A percentile compares a stretch with the other conserved stretches of the same genome.
Conservation (phyloP, 306 rosid species). For the Abrus precatorius region DNA sequence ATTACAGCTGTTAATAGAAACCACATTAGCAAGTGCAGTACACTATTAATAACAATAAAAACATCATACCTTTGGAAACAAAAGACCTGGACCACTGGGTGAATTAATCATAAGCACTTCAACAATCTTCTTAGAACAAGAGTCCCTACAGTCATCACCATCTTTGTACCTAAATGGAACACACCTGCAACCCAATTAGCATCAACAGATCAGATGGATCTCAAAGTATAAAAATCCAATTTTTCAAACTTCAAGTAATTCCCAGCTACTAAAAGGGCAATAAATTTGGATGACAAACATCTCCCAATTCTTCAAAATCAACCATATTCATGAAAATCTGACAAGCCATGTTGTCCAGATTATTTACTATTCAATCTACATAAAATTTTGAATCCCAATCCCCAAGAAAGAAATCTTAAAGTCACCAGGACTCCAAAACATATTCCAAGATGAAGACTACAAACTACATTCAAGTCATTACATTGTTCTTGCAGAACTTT, state of each 20-base stretch:
- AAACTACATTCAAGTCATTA: slow-evolving; percentile 9
- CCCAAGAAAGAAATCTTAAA: not conserved
- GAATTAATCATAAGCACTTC: slow-evolving; percentile 82
- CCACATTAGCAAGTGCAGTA: not conserved
- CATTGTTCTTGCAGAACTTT: not conserved
- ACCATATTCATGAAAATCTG: not conserved
- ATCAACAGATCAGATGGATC: slow-evolving; percentile 29
- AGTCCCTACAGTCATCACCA: slow-evolving; percentile 34
- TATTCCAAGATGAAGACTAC: not conserved
- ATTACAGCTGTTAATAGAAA: not conserved
- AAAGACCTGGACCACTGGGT: slow-evolving; percentile 77
- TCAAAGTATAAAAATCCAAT: not conserved
- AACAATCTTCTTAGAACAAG: slow-evolving; percentile 50
- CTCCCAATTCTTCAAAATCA: not conserved
- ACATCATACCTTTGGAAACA: slow-evolving; percentile 74
- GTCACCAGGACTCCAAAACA: not conserved
- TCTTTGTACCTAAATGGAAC: slow-evolving; percentile 68
- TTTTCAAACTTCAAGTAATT: slow-evolving; percentile 7
- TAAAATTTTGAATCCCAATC: not conserved
- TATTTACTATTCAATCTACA: not conserved
- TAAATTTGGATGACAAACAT: not conserved
- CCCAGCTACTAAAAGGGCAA: slow-evolving; percentile 2
- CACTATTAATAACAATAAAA: not conserved
- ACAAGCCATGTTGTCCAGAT: slow-evolving; percentile 3
- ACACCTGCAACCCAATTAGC: slow-evolving; percentile 61